phyloP scores from a whole-genome alignment of 495 filamentous ascomycete genomes.

The Penicillium parvum region DNA sequence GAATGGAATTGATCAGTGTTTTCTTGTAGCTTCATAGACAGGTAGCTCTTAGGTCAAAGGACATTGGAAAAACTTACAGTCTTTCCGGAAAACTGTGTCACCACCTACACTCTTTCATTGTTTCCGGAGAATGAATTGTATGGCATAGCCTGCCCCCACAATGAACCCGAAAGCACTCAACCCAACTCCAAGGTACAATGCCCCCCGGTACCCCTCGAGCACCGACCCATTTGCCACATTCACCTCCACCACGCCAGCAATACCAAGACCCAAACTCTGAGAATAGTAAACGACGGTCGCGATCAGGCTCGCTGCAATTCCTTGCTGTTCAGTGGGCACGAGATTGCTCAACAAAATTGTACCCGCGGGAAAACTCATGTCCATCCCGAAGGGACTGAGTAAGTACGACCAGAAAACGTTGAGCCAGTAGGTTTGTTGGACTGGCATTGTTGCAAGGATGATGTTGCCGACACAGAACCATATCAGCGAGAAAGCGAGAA shows the following conservation, averaged over 20 bases:
- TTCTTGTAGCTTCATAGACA: too few species aligned
- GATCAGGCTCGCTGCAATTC: constrained; percentile 39
- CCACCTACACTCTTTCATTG: too few species aligned
- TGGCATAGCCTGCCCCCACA: not conserved
- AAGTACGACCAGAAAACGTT: not conserved
- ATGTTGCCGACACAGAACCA: not conserved
- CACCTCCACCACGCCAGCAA: constrained; percentile 41
- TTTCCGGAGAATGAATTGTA: too few species aligned
- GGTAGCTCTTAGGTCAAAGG: too few species aligned
- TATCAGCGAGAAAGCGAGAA: not conserved
- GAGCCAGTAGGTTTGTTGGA: not conserved
- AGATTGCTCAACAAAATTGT: constrained; percentile 39
- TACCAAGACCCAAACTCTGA: constrained; percentile 43
- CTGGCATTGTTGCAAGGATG: not conserved
- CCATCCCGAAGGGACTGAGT: constrained; percentile 24
- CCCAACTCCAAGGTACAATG: not conserved
- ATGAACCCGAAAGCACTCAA: not conserved
- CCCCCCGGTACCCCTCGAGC: not conserved
- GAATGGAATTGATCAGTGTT: too few species aligned
- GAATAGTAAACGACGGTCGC: constrained; percentile 43
- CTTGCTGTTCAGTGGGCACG: constrained; percentile 37
- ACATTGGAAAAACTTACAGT: too few species aligned
- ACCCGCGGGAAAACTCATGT: constrained; percentile 47
- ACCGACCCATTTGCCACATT: not conserved
- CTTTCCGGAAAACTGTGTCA: too few species aligned